phyloP scores from a whole-genome alignment of 73 alveolate species.

The Durusdinium trenchii region DNA sequence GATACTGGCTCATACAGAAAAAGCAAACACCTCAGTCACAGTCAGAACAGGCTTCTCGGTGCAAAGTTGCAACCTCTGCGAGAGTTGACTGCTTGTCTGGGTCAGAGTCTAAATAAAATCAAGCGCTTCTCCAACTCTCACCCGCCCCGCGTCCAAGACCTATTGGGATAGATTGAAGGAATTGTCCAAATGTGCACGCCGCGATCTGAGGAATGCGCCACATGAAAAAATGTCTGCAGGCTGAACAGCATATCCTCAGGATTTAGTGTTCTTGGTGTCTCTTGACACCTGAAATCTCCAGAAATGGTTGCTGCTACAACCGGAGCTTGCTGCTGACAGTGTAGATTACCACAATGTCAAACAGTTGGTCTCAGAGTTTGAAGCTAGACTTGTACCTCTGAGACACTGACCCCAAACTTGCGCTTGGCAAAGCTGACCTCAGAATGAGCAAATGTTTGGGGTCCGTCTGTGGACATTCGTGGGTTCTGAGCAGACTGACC shows the following conservation, averaged over 20 bases:
- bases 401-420: constrained; percentile 55
- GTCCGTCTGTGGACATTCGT: background rate
- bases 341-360: background rate
- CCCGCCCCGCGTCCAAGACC: too few relatives aligned
- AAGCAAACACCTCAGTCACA: constrained; percentile 46
- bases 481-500: background rate
- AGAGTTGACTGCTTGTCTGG: too few relatives aligned
- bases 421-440: constrained; percentile 73
- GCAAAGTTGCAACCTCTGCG: too few relatives aligned
- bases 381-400: background rate
- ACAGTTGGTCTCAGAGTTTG: background rate
- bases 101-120: too few relatives aligned
- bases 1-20: constrained; percentile 70
- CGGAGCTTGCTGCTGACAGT: background rate
- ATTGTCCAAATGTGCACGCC: too few relatives aligned
- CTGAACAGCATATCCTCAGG: constrained; percentile 69
- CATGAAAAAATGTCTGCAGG: constrained; percentile 82
- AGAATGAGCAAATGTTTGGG: background rate
- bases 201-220: background rate
- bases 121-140: too few relatives aligned
- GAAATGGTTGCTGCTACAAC: background rate
- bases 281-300: background rate
- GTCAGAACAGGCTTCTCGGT: too few relatives aligned
- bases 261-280: background rate
- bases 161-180: too few relatives aligned